phyloP scores from a whole-genome alignment of 345 rosid species.

The Hevea brasiliensis region DNA sequence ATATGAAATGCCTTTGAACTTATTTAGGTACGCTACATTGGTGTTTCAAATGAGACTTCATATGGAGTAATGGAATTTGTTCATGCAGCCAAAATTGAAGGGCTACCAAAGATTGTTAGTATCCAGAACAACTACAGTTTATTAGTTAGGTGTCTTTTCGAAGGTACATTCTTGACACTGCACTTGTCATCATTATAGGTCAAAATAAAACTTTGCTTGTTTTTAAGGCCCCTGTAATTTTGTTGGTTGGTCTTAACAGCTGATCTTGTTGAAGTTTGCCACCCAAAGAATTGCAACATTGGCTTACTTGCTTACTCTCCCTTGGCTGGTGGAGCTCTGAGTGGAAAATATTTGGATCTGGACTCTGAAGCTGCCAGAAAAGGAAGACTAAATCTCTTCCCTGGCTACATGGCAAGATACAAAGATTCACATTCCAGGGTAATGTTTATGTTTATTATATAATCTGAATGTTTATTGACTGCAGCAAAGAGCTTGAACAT shows the following conservation, averaged over 20 bases:
- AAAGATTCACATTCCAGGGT: conserved; percentile 66
- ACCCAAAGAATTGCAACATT: conserved; percentile 75
- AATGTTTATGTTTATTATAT: conserved; percentile 13
- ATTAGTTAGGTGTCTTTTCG: conserved; percentile 61
- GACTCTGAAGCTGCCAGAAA: conserved; percentile 65
- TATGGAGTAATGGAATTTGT: conserved; percentile 96
- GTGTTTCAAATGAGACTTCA: conserved; percentile 89
- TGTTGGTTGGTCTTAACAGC: conserved; percentile 39
- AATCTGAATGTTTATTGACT: neutral
- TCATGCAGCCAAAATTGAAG: conserved; percentile 74
- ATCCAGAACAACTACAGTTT: conserved; percentile 88
- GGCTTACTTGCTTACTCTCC: conserved; percentile 90
- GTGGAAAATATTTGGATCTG: conserved; percentile 66
- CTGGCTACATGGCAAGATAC: conserved; percentile 89
- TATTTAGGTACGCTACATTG: conserved; percentile 74
- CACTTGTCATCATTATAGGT: conserved; percentile 9
- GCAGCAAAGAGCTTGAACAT: neutral
- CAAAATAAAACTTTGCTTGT: neutral
- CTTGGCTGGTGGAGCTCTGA: conserved; percentile 69
- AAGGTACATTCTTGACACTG: conserved; percentile 44
- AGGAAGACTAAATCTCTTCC: conserved; percentile 79
- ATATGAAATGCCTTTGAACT: conserved; percentile 12
- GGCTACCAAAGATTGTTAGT: conserved; percentile 86
- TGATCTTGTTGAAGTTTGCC: conserved; percentile 91
- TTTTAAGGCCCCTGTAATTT: conserved; percentile 1